Evolutionary conservation across 2,329 filamentous ascomycete species (phyloP).

Genomic region (Aureobasidium sp.): DNA sequence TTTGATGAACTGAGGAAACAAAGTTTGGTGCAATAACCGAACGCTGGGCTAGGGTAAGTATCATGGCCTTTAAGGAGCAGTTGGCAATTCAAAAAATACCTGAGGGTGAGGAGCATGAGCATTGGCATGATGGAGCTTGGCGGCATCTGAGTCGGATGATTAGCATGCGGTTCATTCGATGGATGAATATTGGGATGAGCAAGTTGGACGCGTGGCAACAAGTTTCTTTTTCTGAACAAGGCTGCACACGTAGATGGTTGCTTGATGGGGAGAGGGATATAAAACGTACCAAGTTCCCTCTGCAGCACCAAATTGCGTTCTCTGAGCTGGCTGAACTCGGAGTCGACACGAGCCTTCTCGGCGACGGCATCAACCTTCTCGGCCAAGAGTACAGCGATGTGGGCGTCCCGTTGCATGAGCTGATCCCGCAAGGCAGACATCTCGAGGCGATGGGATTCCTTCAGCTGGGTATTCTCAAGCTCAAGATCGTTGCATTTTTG

Average conservation of each 20-base stretch:
- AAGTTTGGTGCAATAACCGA: not conserved
- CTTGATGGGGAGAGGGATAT: not conserved
- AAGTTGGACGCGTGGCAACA: not conserved
- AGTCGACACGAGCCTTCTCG: not conserved
- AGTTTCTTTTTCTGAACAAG: not conserved
- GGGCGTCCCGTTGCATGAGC: not conserved
- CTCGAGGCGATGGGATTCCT: constrained; percentile 33
- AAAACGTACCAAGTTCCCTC: constrained; percentile 3
- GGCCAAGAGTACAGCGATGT: not conserved
- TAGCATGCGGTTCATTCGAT: not conserved
- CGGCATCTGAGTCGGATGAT: not conserved
- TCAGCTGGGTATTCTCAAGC: constrained; percentile 35
- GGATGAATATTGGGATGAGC: not conserved
- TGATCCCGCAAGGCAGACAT: not conserved
- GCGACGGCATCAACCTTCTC: not conserved
- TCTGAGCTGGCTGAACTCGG: not conserved
- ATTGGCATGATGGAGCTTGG: not conserved
- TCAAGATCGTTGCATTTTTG: constrained; percentile 67
- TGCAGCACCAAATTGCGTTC: not conserved
- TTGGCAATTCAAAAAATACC: not conserved
- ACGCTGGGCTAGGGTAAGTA: not conserved
- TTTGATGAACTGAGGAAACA: not conserved
- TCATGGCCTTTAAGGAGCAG: not conserved
- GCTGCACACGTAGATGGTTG: not conserved
- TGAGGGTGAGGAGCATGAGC: not conserved